These are phyloP conservation scores for Blastosporella zonata DNA, from an alignment of 1,284 basidiomycete species.

Conservation along the genomic window DNA sequence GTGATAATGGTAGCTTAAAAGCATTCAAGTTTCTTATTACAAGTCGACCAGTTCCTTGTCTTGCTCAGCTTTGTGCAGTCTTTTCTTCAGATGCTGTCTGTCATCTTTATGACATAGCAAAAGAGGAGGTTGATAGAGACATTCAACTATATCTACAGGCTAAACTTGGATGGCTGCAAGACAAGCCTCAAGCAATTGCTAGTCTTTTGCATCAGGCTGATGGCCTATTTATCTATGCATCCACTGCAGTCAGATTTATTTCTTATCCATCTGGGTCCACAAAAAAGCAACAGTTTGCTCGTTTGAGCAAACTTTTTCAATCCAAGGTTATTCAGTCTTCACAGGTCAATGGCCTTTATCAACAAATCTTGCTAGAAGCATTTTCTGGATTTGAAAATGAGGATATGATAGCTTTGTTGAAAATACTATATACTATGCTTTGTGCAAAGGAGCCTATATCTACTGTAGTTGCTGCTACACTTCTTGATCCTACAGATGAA, in stretches of 20 bases:
- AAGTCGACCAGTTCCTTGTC: constrained; percentile 13
- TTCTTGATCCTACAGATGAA: neutral
- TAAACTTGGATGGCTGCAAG: neutral
- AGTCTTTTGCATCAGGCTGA: constrained; percentile 15
- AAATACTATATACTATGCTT: constrained; percentile 13
- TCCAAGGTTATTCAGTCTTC: neutral
- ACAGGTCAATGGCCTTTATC: constrained; percentile 17
- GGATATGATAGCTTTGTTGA: neutral
- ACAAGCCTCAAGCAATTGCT: constrained; percentile 5
- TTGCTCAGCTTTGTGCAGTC: constrained; percentile 19
- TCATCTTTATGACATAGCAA: constrained; percentile 16
- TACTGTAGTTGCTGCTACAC: neutral
- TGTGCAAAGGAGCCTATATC: constrained; percentile 3
- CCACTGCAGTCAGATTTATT: constrained; percentile 21
- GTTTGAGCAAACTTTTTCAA: neutral
- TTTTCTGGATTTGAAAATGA: constrained; percentile 2
- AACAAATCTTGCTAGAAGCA: constrained; percentile 15
- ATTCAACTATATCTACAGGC: constrained; percentile 9
- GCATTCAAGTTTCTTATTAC: constrained; percentile 16
- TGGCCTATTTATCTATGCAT: constrained; percentile 25
- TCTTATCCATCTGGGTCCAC: constrained; percentile 3
- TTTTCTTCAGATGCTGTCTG: constrained; percentile 8
- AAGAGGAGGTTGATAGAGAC: constrained; percentile 10
- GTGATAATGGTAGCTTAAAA: constrained; percentile 1
- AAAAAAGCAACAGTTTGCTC: constrained; percentile 8